Conservation (phyloP, 352 stramenopile species). For the Peronospora farinosa region DNA sequence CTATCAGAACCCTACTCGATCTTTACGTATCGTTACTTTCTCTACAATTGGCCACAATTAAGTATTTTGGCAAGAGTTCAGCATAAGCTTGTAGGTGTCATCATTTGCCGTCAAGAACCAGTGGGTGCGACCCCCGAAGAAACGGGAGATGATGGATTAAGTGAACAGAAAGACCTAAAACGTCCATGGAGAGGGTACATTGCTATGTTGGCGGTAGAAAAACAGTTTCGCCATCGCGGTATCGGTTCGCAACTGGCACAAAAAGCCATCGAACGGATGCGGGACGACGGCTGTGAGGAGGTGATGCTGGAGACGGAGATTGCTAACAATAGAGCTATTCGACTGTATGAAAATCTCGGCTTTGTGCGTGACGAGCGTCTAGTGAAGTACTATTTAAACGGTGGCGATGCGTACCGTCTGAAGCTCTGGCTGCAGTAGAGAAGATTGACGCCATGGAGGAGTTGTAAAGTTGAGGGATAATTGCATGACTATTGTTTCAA, state of each 20-base stretch:
- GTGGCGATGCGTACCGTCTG: conserved; percentile 89
- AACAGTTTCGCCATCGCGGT: conserved; percentile 80
- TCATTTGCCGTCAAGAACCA: conserved; percentile 89
- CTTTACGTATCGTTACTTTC: conserved; percentile 96
- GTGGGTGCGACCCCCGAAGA: conserved; percentile 58
- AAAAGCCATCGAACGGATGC: conserved; percentile 87
- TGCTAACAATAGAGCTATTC: conserved; percentile 86
- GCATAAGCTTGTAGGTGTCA: conserved; percentile 85
- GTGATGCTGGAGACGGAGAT: conserved; percentile 93
- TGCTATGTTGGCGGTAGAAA: conserved; percentile 92
- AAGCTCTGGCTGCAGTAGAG: conserved; percentile 84
- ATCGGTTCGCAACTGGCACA: conserved; percentile 88
- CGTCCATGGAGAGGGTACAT: conserved; percentile 87
- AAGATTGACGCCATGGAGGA: not conserved
- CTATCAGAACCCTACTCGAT: conserved; percentile 93
- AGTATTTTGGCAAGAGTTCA: conserved; percentile 84
- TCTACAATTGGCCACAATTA: conserved; percentile 92
- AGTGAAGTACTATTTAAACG: conserved; percentile 94
- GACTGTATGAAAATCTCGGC: conserved; percentile 91
- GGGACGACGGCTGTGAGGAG: conserved; percentile 69
- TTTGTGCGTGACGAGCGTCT: conserved; percentile 91
- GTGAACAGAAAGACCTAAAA: conserved; percentile 11
- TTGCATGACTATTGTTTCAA: no score
- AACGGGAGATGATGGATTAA: conserved; percentile 24
- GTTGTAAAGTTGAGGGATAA: no score